Evolutionary conservation across 2,329 filamentous ascomycete species (phyloP).

Genomic region (Chaetomiaceae sp.): DNA sequence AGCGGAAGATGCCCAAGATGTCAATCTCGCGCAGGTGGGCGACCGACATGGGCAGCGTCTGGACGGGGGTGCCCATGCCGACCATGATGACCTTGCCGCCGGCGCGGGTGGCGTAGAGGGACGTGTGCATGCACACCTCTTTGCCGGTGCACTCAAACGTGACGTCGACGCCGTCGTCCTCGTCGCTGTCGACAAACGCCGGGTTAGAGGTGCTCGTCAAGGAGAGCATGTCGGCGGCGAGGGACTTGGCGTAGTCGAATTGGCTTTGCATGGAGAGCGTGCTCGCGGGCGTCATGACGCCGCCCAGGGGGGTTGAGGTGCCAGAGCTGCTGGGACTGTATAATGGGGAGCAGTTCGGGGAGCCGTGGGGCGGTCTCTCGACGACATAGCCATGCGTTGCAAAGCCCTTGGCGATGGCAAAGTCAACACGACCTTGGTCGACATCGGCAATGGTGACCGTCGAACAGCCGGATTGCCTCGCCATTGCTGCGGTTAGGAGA

Average conservation of each 20-base stretch:
- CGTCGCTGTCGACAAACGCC: constrained; percentile 41
- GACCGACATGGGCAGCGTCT: constrained; percentile 66
- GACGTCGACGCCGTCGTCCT: constrained; percentile 63
- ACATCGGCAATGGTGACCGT: constrained; percentile 59
- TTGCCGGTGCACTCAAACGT: constrained; percentile 77
- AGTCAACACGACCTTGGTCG: constrained; percentile 55
- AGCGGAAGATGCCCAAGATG: constrained; percentile 73
- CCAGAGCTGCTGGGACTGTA: constrained; percentile 44
- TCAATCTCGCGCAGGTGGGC: constrained; percentile 72
- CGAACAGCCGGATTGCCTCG: constrained; percentile 55
- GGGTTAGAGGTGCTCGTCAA: constrained; percentile 33
- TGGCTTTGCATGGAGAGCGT: constrained; percentile 44
- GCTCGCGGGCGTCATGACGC: constrained; percentile 42
- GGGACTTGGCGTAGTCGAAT: constrained; percentile 47
- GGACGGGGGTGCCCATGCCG: constrained; percentile 73
- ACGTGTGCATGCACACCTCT: constrained; percentile 68
- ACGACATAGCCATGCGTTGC: constrained; percentile 57
- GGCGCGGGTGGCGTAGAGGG: constrained; percentile 65
- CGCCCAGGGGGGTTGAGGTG: constrained; percentile 44
- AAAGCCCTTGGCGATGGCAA: constrained; percentile 55
- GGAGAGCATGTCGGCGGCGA: constrained; percentile 48
- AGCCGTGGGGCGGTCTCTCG: constrained; percentile 40
- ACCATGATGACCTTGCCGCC: constrained; percentile 73
- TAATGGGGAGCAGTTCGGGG: constrained; percentile 42
- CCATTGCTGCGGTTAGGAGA: constrained; percentile 59